These are phyloP conservation scores for Amanita subjunquillea DNA, from an alignment of 768 basidiomycete genomes.

Conservation along the genomic window DNA sequence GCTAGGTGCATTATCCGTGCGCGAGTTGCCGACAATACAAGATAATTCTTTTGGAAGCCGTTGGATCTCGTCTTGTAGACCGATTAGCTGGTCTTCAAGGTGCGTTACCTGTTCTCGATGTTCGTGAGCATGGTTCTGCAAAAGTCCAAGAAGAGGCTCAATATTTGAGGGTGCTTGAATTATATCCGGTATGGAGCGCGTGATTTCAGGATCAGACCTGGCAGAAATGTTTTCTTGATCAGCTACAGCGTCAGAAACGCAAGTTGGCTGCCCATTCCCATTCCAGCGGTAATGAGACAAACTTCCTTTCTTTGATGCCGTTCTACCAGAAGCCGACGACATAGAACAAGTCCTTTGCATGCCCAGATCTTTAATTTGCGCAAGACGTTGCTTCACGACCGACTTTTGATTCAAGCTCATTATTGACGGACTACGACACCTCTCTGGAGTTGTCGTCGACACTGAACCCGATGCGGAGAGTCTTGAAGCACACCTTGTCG, in stretches of 20 bases:
- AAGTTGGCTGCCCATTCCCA: background rate
- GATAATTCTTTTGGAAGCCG: constrained; percentile 6
- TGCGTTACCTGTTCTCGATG: constrained; percentile 3
- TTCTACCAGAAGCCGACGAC: constrained; percentile 3
- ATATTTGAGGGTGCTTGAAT: constrained; percentile 2
- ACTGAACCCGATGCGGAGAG: constrained; percentile 9
- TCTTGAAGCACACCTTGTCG: constrained; percentile 13
- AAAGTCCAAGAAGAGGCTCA: background rate
- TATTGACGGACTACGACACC: constrained; percentile 43
- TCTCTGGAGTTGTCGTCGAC: background rate
- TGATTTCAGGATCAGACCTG: background rate
- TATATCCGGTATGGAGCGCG: background rate
- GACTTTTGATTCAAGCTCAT: constrained; percentile 49
- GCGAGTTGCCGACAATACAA: background rate
- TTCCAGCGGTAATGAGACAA: background rate
- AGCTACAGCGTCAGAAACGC: background rate
- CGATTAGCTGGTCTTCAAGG: constrained; percentile 4
- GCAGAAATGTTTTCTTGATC: background rate
- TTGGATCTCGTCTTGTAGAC: constrained; percentile 14
- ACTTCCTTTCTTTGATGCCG: background rate
- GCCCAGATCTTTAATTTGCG: constrained; percentile 40
- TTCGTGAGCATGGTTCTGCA: background rate
- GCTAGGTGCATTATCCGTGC: constrained; percentile 13
- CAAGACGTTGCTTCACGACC: constrained; percentile 57
- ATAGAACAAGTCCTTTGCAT: constrained; percentile 13